Base-by-base conservation (phyloP, 768 basidiomycete species). In the Lactarius tabidus region DNA sequence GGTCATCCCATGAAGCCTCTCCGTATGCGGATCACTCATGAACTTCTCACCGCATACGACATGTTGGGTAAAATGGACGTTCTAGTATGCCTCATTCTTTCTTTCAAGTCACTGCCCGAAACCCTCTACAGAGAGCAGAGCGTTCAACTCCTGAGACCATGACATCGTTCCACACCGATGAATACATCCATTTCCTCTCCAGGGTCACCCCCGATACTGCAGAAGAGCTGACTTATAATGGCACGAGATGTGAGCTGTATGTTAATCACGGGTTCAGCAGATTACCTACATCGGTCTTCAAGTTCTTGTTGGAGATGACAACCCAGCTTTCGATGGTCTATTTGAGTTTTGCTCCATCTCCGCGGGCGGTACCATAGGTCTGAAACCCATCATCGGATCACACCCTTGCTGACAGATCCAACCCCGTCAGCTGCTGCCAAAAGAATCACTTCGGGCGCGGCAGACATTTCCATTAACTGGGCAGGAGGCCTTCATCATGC, bases 401-500 rank as follows among this genome's bases (percentile, higher is more conserved):
- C n/a, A n/a, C 54, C 9, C 4, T 33, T 17, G 29, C 38, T 28
- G 23, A 41, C 56, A 12, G 57, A 29, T 20, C 20, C 36, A 31
- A 48, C 28, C 20, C n/a, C 18, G 38, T 26, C 64, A 93, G 93
- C 83, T 71, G 94, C 90, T 17, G 92, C 95, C 0, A 84, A 91
- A 68, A 81, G 89, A 26, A 81, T 98, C 65, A 82, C 89, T 55
- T 83, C 85, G 4, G 95, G 95, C 2, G 81, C 89, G 1, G 82
- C 94, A 2, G 89, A 91, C 70, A 85, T 90, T 55, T 88, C 89
- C 0, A 92, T 98, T 67, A 97, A 98, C 77, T 98, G 95, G 97
- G 94, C 97, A 0, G 97, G 97, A 10, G 97, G 97, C 2, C 82
- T 99, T 4, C 97, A 99, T 77, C 97, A 99, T 75, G 97, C 97